These are phyloP conservation scores for Candolleomyces efflorescens DNA, from an alignment of 768 basidiomycete species.

Conservation along the genomic window DNA sequence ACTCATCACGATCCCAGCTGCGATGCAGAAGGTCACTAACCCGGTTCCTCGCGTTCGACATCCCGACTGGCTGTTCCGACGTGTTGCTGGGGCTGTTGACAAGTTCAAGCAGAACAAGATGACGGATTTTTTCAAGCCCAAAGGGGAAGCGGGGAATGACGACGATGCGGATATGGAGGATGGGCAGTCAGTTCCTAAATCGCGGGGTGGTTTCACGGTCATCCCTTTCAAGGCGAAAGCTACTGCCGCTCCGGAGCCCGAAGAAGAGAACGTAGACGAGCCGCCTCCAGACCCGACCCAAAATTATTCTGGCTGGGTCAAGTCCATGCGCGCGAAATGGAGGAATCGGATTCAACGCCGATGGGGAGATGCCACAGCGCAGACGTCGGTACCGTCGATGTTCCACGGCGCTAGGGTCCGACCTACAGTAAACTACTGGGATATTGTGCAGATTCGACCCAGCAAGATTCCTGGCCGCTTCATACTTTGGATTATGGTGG, in stretches of 20 bases:
- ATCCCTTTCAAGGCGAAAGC: slow-evolving; percentile 5
- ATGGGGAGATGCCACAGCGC: slow-evolving; percentile 31
- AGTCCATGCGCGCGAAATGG: slow-evolving; percentile 77
- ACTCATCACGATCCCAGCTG: slow-evolving; percentile 97
- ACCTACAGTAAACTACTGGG: slow-evolving; percentile 60
- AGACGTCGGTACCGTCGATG: slow-evolving; percentile 62
- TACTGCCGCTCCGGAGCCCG: slow-evolving; percentile 33
- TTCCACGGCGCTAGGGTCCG: slow-evolving; percentile 62
- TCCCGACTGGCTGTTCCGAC: slow-evolving; percentile 94
- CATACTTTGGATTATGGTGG: slow-evolving; percentile 82
- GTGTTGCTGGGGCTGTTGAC: slow-evolving; percentile 86
- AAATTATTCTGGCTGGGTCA: slow-evolving; percentile 76
- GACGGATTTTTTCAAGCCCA: slow-evolving; percentile 82
- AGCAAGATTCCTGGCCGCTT: slow-evolving; percentile 78
- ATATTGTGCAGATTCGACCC: slow-evolving; percentile 84
- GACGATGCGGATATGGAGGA: slow-evolving; percentile 23
- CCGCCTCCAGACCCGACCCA: slow-evolving; percentile 59
- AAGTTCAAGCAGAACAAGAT: slow-evolving; percentile 98
- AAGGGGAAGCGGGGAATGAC: slow-evolving; percentile 38
- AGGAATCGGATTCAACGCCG: slow-evolving; percentile 49
- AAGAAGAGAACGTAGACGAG: slow-evolving; percentile 34
- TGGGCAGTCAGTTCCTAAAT: background rate
- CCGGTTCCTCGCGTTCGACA: slow-evolving; percentile 95
- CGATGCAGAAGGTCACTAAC: slow-evolving; percentile 95
- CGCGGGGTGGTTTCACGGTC: slow-evolving; percentile 13